Base-by-base conservation (phyloP, 75 land plant species). In the Selaginella moellendorffii region DNA sequence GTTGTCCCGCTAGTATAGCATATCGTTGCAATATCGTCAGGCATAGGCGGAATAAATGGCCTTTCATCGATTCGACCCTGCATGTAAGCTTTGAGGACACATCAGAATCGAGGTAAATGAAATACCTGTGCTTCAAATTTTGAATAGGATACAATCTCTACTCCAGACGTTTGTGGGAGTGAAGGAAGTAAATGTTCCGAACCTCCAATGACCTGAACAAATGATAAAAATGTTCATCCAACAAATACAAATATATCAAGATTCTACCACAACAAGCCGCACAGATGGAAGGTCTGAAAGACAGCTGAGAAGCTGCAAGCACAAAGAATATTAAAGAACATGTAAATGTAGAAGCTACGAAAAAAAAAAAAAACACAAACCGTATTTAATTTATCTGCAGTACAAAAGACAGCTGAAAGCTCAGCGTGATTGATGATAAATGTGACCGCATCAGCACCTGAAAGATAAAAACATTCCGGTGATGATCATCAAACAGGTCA, bases 1-100 rank as follows among this genome's bases (percentile, higher is more conserved):
- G 99, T 95, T 22, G 99, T 95, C 20, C 99, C 99, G 79, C 95
- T 88, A 2, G 99, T 95, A 60, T 95, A 95, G 73, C 97, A 95
- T 62, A 95, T 79, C 2, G 99, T 95, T 26, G 99, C 97, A 69
- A 90, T 58, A 54, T 95, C 99, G 19, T 89, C 88, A 54, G 96
- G 81, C 58, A 68, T 69, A 46, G 99, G 99, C 24, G 91, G 80
- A 52, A 71, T 66, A 76, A 86, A 86, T 24, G 83, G 85, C 53
- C 74, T 81, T 14, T 67, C 61, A 62, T 79, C 84, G 36, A 68
- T 72, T 30, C 53, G 60, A 12, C 99, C 99, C 97, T 95, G 65
- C 1, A 56, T 66, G 51, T 20, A 62, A 5, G 14, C 5, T 36
- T 5, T 36, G 46, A 36, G 5, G 14, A 36, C 5, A 5, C 14